Base-by-base conservation (phyloP, 495 filamentous ascomycete species). In the Collariella sp. region DNA sequence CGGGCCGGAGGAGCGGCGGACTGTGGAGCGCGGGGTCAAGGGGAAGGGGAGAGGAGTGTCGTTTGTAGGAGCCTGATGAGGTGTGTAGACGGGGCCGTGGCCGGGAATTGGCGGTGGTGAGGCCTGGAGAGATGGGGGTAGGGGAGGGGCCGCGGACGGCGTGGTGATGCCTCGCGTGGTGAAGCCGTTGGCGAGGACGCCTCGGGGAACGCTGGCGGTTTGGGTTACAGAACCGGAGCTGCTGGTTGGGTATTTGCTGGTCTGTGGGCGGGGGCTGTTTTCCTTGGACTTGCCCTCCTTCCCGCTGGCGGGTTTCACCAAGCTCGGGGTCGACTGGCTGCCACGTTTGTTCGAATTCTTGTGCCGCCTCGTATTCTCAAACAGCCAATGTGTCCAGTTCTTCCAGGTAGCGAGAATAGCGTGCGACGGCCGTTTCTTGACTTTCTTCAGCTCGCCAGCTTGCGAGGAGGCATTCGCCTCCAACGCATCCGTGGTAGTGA, bases 41-140 rank as follows among this genome's bases (percentile, higher is more conserved):
- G 94, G 93, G 9, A 84, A 83, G 2, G 93, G 93, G 0, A 12
- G 94, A 72, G 3, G 93, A 97, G 58, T 87, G 85, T 2, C 91
- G 84, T 69, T 89, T 85, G 42, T 78, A 80, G 39, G 72, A 76
- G 33, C 70, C 66, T 3, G 79, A n/a, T n/a, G n/a, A 78, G 22
- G 76, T 77, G 24, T 76, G 67, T 19, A 78, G 63, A 22, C 77
- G 76, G 7, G 63, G 57, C 13, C 22, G 58, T 79, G 74, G n/a
- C 67, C 67, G 18, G 74, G 74, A 48, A 76, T 73, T 19, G 73
- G 59, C 15, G 67, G 61, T 70, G 13, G 67, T 64, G 16, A 74
- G 61, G n/a, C 60, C 45, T 0, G 58, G 46, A 10, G 61, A 58
- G 24, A 52, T 24, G 29, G 67, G 34, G 45, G 29, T 54, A 39